A percentile compares a stretch with the other conserved stretches of the same genome.
These are phyloP conservation scores for Aureobasidium vineae DNA, from an alignment of 2,329 filamentous ascomycete genomes.

Conservation along the genomic window DNA sequence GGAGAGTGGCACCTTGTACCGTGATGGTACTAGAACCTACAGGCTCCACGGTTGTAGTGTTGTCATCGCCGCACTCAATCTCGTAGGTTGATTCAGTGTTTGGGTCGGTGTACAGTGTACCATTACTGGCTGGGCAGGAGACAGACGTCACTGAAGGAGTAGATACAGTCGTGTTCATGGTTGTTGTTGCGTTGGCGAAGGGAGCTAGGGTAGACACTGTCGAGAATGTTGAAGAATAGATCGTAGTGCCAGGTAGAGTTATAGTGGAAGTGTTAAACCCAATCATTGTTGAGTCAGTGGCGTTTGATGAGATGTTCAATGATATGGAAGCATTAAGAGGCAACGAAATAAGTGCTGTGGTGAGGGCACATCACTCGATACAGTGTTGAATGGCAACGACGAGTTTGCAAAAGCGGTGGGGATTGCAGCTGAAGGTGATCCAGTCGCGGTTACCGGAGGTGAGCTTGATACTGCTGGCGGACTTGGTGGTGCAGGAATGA, in stretches of 20 bases:
- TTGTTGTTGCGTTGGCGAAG: background rate
- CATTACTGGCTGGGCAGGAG: slow-evolving; percentile 1
- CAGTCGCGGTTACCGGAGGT: background rate
- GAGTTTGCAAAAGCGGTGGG: background rate
- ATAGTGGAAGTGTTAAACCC: background rate
- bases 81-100: background rate
- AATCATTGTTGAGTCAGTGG: background rate
- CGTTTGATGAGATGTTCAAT: background rate
- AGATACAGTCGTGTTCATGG: background rate
- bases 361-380: background rate
- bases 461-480: background rate
- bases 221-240: background rate
- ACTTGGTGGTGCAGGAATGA: background rate
- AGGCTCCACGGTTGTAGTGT: background rate
- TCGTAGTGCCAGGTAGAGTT: background rate
- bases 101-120: background rate
- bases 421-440: background rate
- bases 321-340: background rate
- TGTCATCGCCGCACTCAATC: background rate
- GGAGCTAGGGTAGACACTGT: background rate
- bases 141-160: background rate
- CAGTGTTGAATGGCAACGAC: background rate
- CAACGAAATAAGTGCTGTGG: background rate
- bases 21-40: background rate
- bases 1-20: background rate